Conservation (phyloP, 2,329 filamentous ascomycete genomes). For the Trichoderma atrobrunneum region DNA sequence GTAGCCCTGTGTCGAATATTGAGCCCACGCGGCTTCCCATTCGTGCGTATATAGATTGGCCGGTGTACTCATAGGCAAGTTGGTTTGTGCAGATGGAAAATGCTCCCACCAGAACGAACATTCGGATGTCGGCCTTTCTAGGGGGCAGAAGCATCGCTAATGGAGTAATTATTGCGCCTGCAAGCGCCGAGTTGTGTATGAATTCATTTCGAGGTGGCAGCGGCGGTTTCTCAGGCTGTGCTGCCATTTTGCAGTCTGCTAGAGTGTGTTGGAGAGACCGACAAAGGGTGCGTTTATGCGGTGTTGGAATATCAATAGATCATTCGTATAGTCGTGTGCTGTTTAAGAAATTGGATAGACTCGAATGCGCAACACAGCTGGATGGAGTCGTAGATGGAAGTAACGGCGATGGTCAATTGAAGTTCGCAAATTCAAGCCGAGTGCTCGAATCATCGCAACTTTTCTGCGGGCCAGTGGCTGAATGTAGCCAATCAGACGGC, state of each 20-base stretch:
- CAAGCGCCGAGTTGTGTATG: constrained; percentile 49
- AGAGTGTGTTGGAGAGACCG: not conserved
- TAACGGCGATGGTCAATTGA: not conserved
- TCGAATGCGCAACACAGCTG: not conserved
- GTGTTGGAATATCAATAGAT: not conserved
- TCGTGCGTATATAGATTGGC: constrained; percentile 50
- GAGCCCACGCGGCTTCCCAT: constrained; percentile 43
- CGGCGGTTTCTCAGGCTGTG: constrained; percentile 28
- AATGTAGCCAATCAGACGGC: not conserved
- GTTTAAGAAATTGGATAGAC: not conserved
- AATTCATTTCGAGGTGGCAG: constrained; percentile 36
- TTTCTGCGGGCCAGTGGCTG: constrained; percentile 14
- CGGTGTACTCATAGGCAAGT: constrained; percentile 56
- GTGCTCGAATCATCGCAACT: constrained; percentile 14
- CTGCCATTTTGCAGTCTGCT: constrained; percentile 27
- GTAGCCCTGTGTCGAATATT: constrained; percentile 53
- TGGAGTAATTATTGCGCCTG: constrained; percentile 46
- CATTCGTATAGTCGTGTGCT: not conserved
- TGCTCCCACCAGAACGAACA: constrained; percentile 47
- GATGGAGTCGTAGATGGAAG: not conserved
- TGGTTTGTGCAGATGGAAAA: constrained; percentile 54
- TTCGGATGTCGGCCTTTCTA: constrained; percentile 50
- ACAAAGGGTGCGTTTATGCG: not conserved
- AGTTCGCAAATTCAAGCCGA: not conserved
- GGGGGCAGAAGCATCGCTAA: constrained; percentile 51